Base-by-base conservation (phyloP, 495 filamentous ascomycete genomes). In the Trichocladium uniseriatum region DNA sequence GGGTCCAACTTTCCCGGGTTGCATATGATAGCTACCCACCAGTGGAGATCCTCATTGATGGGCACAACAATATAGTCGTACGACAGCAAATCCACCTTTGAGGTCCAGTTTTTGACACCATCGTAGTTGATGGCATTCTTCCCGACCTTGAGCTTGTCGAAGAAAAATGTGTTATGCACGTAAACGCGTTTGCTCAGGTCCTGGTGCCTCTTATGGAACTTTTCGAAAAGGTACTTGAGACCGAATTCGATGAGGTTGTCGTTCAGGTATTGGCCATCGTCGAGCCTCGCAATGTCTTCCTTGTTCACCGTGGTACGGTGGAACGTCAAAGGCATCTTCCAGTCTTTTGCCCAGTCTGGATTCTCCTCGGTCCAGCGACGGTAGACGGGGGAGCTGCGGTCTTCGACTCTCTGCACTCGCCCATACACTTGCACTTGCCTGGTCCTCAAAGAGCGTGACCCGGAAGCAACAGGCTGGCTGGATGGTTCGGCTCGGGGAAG, bases 21-120 rank as follows among this genome's bases (percentile, higher is more conserved):
- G 79, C 87, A 95, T 28, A 97, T 95, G 48, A 98, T 89, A 11
- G 89, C 92, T 58, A 96, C 69, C 67, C 92, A 97, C 92, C 92
- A 98, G 62, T 98, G 92, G 16, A 69, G 69, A 59, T 76, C 67
- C 55, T 96, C 86, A 59, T 94, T 91, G 63, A 98, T 86, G 0
- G 92, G 92, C 14, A 98, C 85, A 5, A 97, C 74, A 36, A 97
- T 80, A 59, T 87, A 97, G 59, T 95, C 87, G 52, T 86, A 86
- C 21, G 74, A 76, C 58, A 97, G 87, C 11, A 97, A 64, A 60
- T 98, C 86, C 3, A 92, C 80, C 55, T 80, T 87, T 6, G 86
- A 69, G 0, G 94, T 97, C 92, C 92, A 98, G 47, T 81, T 81
- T 60, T 88, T 76, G 28, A 98, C 88, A 14, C 80, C 84, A 20